Evolutionary conservation across 2,329 filamentous ascomycete species (phyloP).

Genomic region (Alternaria dauci): DNA sequence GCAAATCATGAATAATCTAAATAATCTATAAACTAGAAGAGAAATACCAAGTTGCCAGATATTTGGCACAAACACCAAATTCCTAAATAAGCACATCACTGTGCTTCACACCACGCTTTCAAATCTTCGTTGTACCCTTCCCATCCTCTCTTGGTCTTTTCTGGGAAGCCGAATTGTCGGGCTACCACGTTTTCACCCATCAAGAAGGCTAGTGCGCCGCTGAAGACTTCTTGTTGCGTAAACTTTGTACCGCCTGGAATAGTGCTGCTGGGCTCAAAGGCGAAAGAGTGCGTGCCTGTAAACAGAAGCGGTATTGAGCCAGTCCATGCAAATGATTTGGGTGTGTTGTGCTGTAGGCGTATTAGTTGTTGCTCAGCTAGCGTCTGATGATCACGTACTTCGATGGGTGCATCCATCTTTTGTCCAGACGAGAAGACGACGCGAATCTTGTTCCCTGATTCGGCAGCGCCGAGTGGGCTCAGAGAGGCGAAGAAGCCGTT

Average conservation of each 20-base stretch:
- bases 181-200: constrained; percentile 24
- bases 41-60: background rate
- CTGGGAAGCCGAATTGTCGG: constrained; percentile 15
- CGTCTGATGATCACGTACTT: constrained; percentile 7
- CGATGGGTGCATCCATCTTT: constrained; percentile 14
- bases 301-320: constrained; percentile 26
- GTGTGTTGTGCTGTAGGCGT: constrained; percentile 17
- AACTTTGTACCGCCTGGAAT: constrained; percentile 27
- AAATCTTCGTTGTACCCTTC: constrained; percentile 24
- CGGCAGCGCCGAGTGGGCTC: constrained; percentile 20
- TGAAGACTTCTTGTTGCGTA: constrained; percentile 30
- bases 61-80: background rate
- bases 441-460: constrained; percentile 22
- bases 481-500: constrained; percentile 26
- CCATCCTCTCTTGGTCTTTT: constrained; percentile 23
- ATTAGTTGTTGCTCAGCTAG: background rate
- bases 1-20: background rate
- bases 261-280: constrained; percentile 16
- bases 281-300: constrained; percentile 28
- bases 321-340: constrained; percentile 20
- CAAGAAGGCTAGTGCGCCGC: constrained; percentile 23
- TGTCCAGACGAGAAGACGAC: constrained; percentile 15
- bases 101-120: constrained; percentile 23
- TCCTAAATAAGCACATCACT: background rate
- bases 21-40: background rate